A percentile compares a stretch with the other conserved stretches of the same genome.
Conservation (phyloP, 257 asterid species). For the Primulina huaijiensis region DNA sequence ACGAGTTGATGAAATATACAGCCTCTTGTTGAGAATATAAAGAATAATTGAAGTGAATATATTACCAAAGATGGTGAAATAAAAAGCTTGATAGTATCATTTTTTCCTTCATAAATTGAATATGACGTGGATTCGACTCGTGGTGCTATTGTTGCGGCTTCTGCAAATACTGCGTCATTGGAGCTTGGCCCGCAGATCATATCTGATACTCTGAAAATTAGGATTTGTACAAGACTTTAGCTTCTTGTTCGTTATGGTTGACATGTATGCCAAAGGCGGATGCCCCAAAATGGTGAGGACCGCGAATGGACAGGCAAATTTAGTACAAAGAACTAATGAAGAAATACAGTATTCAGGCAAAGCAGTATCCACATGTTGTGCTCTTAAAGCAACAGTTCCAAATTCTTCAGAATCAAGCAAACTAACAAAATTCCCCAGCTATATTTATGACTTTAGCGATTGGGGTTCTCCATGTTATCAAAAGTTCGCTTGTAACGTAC, state of each 20-base stretch:
- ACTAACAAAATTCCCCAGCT: too few relatives aligned
- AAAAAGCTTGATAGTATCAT: background rate
- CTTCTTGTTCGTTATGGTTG: background rate
- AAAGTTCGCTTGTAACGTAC: constrained; percentile 29
- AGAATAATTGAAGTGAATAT: background rate
- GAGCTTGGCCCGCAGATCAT: background rate
- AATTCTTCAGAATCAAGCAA: background rate
- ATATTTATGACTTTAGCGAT: background rate
- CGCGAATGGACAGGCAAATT: background rate
- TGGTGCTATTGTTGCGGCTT: background rate
- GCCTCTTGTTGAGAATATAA: background rate
- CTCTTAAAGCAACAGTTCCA: background rate
- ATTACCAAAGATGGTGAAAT: too few relatives aligned
- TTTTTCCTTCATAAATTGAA: too few relatives aligned
- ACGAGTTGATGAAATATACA: too few relatives aligned
- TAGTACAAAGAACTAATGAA: background rate
- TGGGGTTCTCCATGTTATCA: background rate
- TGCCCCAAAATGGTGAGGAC: background rate
- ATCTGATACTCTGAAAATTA: background rate
- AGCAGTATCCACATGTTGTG: background rate
- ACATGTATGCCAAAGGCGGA: too few relatives aligned
- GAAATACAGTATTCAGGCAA: background rate
- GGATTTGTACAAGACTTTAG: background rate
- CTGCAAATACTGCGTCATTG: background rate
- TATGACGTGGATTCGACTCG: background rate